phyloP scores from a whole-genome alignment of 73 alveolate genomes.

The Paramecium pentaurelia region DNA sequence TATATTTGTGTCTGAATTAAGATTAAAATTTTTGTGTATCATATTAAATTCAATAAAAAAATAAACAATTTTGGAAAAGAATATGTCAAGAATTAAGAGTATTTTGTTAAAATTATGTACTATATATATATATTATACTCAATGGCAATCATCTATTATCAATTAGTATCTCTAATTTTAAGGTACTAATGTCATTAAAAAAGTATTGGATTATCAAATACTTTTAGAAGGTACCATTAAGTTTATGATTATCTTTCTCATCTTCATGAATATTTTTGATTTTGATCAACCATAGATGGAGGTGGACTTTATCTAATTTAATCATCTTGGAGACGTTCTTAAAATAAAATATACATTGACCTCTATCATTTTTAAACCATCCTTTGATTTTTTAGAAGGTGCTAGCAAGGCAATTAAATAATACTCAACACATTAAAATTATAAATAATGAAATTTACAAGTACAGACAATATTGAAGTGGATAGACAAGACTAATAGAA shows the following conservation, averaged over 20 bases:
- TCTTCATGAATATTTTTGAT: not conserved
- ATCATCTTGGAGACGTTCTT: constrained; percentile 10
- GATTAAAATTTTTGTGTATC: not conserved
- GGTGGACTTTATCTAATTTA: not conserved
- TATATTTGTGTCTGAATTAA: not conserved
- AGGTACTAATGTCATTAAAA: not conserved
- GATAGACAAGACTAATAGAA: not conserved
- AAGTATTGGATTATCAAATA: not conserved
- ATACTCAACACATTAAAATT: constrained; percentile 7
- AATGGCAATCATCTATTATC: not conserved
- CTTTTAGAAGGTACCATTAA: not conserved
- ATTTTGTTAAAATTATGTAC: not conserved
- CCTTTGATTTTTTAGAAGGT: not conserved
- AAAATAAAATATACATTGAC: not conserved
- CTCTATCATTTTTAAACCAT: not conserved
- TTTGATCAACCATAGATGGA: not conserved
- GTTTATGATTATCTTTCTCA: not conserved
- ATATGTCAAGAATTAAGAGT: not conserved
- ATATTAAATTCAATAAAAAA: too few species aligned
- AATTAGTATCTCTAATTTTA: not conserved
- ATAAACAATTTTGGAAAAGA: not conserved
- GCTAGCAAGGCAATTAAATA: not conserved
- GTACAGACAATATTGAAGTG: not conserved
- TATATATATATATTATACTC: not conserved
- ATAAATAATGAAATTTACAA: constrained; percentile 10